Conservation (phyloP, 1,284 basidiomycete genomes). For the Inonotus obliquus region DNA sequence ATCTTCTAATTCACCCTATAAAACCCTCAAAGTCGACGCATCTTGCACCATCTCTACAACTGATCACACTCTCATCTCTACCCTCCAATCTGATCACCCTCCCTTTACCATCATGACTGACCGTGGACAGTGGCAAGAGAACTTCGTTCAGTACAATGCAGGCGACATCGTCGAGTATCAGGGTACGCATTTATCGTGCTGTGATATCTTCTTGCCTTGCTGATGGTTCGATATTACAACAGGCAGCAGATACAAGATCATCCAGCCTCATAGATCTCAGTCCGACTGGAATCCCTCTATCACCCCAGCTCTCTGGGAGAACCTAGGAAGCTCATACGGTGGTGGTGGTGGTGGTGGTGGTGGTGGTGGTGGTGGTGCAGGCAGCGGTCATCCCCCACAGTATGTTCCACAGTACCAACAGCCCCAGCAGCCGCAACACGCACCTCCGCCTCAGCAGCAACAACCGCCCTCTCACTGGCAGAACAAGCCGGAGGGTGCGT, state of each 20-base stretch:
- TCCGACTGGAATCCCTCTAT: conserved; percentile 57
- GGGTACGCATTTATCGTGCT: conserved; percentile 33
- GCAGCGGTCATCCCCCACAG: conserved; percentile 22
- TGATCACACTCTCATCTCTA: not conserved
- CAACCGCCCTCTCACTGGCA: conserved; percentile 4
- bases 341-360: conserved; percentile 25
- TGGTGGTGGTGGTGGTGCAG: conserved; percentile 21
- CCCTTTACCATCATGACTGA: conserved; percentile 35
- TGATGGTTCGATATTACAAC: conserved; percentile 25
- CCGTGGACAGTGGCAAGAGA: conserved; percentile 50
- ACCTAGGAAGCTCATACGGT: conserved; percentile 35
- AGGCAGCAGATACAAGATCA: conserved; percentile 63
- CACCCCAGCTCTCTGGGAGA: conserved; percentile 67
- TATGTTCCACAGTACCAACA: conserved; percentile 18
- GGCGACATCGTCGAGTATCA: conserved; percentile 56
- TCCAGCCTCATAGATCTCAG: conserved; percentile 66
- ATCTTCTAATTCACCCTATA: not conserved
- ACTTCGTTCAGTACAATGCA: conserved; percentile 47
- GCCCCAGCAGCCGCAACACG: conserved; percentile 23
- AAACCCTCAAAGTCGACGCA: not conserved
- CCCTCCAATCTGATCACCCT: not conserved
- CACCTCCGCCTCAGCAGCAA: conserved; percentile 1
- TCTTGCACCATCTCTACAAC: not conserved
- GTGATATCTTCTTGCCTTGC: not conserved
- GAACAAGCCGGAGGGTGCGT: conserved; percentile 5